Evolutionary conservation across 257 asterid species (phyloP).

Genomic region (Salvia splendens): DNA sequence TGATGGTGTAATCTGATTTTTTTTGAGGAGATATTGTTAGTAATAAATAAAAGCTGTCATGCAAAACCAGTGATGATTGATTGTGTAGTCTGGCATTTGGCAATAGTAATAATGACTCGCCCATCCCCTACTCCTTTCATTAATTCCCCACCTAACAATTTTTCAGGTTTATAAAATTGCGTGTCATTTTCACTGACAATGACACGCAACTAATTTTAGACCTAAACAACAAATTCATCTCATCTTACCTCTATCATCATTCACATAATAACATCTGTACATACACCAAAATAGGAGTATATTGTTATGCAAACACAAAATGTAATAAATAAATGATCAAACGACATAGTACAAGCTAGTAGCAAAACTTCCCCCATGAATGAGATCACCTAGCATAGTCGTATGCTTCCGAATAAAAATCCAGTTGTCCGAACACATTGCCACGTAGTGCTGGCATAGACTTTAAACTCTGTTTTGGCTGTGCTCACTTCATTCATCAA

Average conservation of each 20-base stretch:
- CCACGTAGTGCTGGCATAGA: too few relatives aligned
- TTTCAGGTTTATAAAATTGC: neutral
- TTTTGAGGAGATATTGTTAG: neutral
- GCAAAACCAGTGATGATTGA: constrained; percentile 22
- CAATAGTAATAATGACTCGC: constrained; percentile 16
- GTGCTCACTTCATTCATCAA: neutral
- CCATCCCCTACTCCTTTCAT: constrained; percentile 24
- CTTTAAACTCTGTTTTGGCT: too few relatives aligned
- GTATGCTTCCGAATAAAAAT: too few relatives aligned
- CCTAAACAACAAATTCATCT: neutral
- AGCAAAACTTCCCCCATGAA: constrained; percentile 20
- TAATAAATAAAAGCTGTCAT: constrained; percentile 16
- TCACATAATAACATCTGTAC: constrained; percentile 29
- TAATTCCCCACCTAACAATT: constrained; percentile 30
- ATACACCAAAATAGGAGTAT: constrained; percentile 22
- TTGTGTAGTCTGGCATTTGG: constrained; percentile 20
- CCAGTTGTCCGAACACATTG: too few relatives aligned
- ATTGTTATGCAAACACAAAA: neutral
- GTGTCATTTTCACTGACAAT: neutral
- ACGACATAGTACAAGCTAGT: constrained; percentile 11
- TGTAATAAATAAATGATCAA: neutral
- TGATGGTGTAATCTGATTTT: neutral
- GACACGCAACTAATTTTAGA: constrained; percentile 19
- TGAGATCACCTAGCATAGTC: neutral
- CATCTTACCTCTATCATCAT: neutral